These are phyloP conservation scores for Cetradonia linearis DNA, from an alignment of 495 filamentous ascomycete genomes.

Conservation along the genomic window DNA sequence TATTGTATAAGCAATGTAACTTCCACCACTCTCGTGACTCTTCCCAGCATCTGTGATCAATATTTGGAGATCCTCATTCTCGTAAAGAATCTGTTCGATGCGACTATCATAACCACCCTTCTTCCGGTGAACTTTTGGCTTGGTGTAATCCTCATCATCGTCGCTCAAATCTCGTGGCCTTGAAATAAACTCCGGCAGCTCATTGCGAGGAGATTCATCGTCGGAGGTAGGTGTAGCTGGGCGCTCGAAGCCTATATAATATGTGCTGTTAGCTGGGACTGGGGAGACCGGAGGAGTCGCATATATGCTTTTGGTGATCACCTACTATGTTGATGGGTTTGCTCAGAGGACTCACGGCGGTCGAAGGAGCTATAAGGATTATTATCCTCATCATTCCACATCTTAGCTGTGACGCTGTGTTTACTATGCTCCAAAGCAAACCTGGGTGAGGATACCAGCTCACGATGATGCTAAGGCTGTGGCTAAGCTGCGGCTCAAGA, in stretches of 20 bases:
- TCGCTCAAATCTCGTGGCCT: conserved; percentile 48
- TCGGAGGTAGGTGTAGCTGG: conserved; percentile 40
- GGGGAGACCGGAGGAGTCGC: neutral
- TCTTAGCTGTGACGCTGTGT: conserved; percentile 20
- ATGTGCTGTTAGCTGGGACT: neutral
- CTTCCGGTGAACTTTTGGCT: conserved; percentile 46
- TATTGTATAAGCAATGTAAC: conserved; percentile 95
- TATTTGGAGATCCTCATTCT: conserved; percentile 81
- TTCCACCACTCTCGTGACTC: conserved; percentile 78
- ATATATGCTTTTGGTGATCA: conserved; percentile 12
- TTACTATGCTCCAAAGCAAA: too few relatives aligned
- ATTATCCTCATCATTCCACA: conserved; percentile 92
- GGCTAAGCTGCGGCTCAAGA: conserved; percentile 1
- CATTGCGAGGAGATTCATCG: conserved; percentile 37
- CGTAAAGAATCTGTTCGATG: conserved; percentile 92
- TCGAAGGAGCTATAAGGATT: conserved; percentile 90
- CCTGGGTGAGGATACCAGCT: neutral
- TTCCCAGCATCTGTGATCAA: conserved; percentile 90
- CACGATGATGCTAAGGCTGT: conserved; percentile 4
- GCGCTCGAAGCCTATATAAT: conserved; percentile 30
- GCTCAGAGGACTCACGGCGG: conserved; percentile 63
- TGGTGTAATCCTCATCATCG: conserved; percentile 48
- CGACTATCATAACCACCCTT: conserved; percentile 85
- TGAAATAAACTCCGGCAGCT: conserved; percentile 50
- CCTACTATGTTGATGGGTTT: conserved; percentile 48